Evolutionary conservation across 495 filamentous ascomycete species (phyloP).

Genomic region (Xylaria nigripes): DNA sequence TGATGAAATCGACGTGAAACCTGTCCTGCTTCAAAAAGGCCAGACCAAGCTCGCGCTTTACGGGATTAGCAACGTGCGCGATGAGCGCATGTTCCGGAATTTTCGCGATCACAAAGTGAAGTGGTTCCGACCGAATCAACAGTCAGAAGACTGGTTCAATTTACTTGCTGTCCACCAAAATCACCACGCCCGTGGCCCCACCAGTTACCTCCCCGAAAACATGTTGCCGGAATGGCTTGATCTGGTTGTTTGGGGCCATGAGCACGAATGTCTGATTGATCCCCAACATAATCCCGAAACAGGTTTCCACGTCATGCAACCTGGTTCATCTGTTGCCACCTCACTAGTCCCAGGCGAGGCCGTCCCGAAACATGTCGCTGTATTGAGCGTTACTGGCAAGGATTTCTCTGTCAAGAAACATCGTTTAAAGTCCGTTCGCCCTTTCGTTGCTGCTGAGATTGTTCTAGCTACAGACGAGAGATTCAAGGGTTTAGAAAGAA

Average conservation of each 20-base stretch:
- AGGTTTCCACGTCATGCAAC: constrained; percentile 92
- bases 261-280: constrained; percentile 92
- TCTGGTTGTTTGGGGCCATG: constrained; percentile 92
- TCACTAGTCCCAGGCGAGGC: constrained; percentile 87
- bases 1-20: constrained; percentile 86
- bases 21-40: constrained; percentile 88
- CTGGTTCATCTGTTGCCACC: constrained; percentile 91
- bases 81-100: constrained; percentile 87
- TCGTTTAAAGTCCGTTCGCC: constrained; percentile 78
- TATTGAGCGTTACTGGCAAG: constrained; percentile 74
- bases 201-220: constrained; percentile 85
- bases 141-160: constrained; percentile 93
- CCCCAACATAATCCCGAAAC: constrained; percentile 74
- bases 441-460: constrained; percentile 83
- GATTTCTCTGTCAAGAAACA: constrained; percentile 76
- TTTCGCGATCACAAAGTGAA: constrained; percentile 90
- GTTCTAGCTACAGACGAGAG: constrained; percentile 64
- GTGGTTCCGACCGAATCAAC: constrained; percentile 77
- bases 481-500: constrained; percentile 67
- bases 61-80: constrained; percentile 91
- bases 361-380: constrained; percentile 80
- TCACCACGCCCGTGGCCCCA: constrained; percentile 82
- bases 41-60: constrained; percentile 90
- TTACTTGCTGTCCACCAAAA: constrained; percentile 95
- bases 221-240: constrained; percentile 90